phyloP scores from a whole-genome alignment of 225 moss, liverwort and hornwort genomes.

The Rhytidiadelphus loreus region DNA sequence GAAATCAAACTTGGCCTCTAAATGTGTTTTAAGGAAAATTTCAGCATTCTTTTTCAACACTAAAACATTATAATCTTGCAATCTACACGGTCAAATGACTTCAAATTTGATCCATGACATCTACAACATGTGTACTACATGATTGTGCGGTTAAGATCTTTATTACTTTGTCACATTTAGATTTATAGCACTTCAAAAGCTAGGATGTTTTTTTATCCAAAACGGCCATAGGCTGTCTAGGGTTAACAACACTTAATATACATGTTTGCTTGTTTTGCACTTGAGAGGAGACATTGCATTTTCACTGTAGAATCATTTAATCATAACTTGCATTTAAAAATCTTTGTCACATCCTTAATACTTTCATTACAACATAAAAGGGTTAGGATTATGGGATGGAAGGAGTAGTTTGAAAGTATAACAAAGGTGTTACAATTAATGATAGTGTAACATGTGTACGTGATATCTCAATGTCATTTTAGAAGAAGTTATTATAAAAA shows the following conservation, averaged over 20 bases:
- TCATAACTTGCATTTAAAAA: neutral
- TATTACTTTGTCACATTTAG: too few relatives aligned
- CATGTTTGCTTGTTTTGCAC: neutral
- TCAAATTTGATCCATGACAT: too few relatives aligned
- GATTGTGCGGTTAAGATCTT: too few relatives aligned
- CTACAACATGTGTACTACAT: too few relatives aligned
- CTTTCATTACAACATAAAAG: neutral
- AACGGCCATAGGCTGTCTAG: too few relatives aligned
- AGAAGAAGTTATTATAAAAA: neutral
- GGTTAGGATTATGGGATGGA: neutral
- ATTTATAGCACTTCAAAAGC: too few relatives aligned
- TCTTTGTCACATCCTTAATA: neutral
- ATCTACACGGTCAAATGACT: too few relatives aligned
- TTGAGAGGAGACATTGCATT: neutral
- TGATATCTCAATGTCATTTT: neutral
- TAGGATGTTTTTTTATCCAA: too few relatives aligned
- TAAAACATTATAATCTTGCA: too few relatives aligned
- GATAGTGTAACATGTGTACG: neutral
- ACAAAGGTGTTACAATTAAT: neutral
- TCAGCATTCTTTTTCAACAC: too few relatives aligned
- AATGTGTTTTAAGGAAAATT: too few relatives aligned
- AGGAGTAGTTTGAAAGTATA: neutral
- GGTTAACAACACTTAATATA: neutral
- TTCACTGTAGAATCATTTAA: neutral
- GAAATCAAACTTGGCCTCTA: too few relatives aligned